These are phyloP conservation scores for Lindgomyces ingoldianus DNA, from an alignment of 495 filamentous ascomycete genomes.

Conservation along the genomic window DNA sequence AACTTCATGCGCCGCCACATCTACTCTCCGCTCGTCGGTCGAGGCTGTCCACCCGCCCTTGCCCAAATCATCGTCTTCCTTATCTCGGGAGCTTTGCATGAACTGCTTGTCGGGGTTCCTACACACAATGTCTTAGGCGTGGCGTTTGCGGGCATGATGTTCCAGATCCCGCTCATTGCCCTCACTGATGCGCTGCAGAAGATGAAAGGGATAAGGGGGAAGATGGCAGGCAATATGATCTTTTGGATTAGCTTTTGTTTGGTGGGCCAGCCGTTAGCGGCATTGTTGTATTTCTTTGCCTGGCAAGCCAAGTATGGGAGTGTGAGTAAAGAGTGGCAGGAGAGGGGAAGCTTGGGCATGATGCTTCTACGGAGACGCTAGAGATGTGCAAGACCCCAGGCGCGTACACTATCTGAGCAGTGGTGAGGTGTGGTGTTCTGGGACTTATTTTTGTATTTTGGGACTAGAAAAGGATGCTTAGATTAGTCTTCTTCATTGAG, in stretches of 20 bases:
- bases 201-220: slow-evolving; percentile 70
- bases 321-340: slow-evolving; percentile 49
- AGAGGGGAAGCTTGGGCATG: slow-evolving; percentile 8
- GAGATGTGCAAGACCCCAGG: too few species aligned
- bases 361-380: too few species aligned
- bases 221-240: slow-evolving; percentile 81
- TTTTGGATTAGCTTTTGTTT: slow-evolving; percentile 97
- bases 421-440: too few species aligned
- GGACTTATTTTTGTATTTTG: too few species aligned
- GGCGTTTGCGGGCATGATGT: slow-evolving; percentile 89
- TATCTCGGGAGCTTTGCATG: slow-evolving; percentile 84
- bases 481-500: too few species aligned
- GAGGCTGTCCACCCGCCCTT: slow-evolving; percentile 67
- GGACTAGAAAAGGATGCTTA: too few species aligned
- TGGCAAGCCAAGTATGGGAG: slow-evolving; percentile 98
- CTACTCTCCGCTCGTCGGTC: slow-evolving; percentile 77
- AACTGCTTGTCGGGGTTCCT: slow-evolving; percentile 89
- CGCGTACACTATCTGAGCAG: too few species aligned
- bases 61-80: slow-evolving; percentile 81
- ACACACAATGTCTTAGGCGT: slow-evolving; percentile 97
- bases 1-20: slow-evolving; percentile 94
- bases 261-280: slow-evolving; percentile 88
- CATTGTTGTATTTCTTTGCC: slow-evolving; percentile 90
- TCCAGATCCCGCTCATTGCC: slow-evolving; percentile 85
- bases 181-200: slow-evolving; percentile 76